Conservation (phyloP, 225 moss, liverwort and hornwort genomes). For the Pseudisothecium myosuroides region DNA sequence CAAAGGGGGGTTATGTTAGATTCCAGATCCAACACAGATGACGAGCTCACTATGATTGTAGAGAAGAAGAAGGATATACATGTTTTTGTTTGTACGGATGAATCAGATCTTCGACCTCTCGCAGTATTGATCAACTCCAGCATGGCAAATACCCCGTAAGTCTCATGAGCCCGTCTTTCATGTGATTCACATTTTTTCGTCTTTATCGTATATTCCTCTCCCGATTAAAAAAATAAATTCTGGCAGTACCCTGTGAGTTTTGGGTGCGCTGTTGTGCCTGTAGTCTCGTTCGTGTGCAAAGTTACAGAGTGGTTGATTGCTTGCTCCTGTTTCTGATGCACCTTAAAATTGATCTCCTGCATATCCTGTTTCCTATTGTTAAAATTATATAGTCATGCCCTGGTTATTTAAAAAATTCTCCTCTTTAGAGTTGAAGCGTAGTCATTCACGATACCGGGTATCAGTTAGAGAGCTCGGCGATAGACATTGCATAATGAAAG, state of each 20-base stretch:
- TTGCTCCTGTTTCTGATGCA: neutral
- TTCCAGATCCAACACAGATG: neutral
- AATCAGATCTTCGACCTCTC: slow-evolving; percentile 58
- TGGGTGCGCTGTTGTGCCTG: neutral
- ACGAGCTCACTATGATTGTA: neutral
- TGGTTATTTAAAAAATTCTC: neutral
- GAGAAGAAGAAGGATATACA: slow-evolving; percentile 24
- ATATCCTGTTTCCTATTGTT: neutral
- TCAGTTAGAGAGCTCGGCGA: neutral
- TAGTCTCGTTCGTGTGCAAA: neutral
- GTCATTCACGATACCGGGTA: neutral
- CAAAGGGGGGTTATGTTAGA: slow-evolving; percentile 1
- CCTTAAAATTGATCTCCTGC: neutral
- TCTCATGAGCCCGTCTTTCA: neutral
- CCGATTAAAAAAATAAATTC: neutral
- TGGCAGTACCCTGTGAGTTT: neutral
- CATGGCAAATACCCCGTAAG: slow-evolving; percentile 46
- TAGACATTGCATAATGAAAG: neutral
- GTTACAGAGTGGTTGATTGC: neutral
- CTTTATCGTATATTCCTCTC: neutral
- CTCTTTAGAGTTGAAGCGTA: neutral
- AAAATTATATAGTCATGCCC: neutral
- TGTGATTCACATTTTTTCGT: neutral
- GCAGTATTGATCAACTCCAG: slow-evolving; percentile 57
- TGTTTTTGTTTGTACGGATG: slow-evolving; percentile 59